Evolutionary conservation across 352 stramenopile species (phyloP).

Genomic region (Globisporangium alternatum): DNA sequence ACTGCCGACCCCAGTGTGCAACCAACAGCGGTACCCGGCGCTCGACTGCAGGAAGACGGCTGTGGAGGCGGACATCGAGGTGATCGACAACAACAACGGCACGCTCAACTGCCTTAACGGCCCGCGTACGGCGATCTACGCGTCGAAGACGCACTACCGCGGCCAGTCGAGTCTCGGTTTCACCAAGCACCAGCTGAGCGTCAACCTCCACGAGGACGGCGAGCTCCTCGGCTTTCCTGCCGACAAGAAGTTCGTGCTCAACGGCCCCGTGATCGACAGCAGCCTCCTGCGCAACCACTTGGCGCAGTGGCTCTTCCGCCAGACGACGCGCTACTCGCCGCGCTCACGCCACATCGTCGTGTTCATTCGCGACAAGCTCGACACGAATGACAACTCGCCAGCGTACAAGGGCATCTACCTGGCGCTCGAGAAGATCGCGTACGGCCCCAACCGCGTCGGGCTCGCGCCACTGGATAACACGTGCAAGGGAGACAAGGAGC

Average conservation of each 20-base stretch:
- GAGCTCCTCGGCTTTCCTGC: constrained; percentile 57
- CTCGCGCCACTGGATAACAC: constrained; percentile 46
- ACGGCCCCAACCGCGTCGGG: constrained; percentile 64
- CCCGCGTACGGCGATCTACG: constrained; percentile 34
- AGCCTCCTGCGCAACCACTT: constrained; percentile 76
- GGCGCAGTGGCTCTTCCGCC: constrained; percentile 71
- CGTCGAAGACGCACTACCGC: constrained; percentile 67
- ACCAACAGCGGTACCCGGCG: constrained; percentile 63
- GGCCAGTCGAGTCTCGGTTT: constrained; percentile 77
- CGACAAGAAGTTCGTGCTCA: constrained; percentile 71
- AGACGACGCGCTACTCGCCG: constrained; percentile 64
- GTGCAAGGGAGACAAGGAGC: constrained; percentile 37
- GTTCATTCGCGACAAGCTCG: constrained; percentile 47
- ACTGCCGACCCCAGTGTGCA: constrained; percentile 71
- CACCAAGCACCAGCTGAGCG: constrained; percentile 71
- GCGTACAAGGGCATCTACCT: constrained; percentile 72
- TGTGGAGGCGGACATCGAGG: constrained; percentile 49
- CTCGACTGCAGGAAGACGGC: constrained; percentile 62
- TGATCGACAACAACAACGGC: constrained; percentile 57
- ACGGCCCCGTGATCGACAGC: constrained; percentile 72
- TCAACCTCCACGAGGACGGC: constrained; percentile 50
- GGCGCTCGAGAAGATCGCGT: constrained; percentile 72
- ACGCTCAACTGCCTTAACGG: constrained; percentile 57
- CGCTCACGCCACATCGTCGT: constrained; percentile 62
- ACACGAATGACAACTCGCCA: constrained; percentile 24